Percentiles rank a stretch among this genome's conserved stretches.
Evolutionary conservation across 495 filamentous ascomycete genomes (phyloP).

Genomic region (Beverwykella pulmonaria): DNA sequence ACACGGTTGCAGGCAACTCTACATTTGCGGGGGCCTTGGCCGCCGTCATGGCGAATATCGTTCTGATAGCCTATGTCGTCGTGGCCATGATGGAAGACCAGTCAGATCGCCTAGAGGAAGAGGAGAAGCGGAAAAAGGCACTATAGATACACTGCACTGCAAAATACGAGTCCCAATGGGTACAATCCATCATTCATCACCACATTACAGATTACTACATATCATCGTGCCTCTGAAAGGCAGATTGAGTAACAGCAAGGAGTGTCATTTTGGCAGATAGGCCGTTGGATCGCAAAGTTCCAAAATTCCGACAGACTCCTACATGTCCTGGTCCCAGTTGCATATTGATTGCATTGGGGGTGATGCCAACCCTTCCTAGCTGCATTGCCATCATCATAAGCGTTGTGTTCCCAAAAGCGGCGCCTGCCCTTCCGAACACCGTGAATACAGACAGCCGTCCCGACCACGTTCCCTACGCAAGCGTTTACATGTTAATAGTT

Average conservation of each 20-base stretch:
- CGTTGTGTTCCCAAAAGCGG: not conserved
- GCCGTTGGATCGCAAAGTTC: not conserved
- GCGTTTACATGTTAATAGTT: slow-evolving; percentile 14
- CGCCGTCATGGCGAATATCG: slow-evolving; percentile 86
- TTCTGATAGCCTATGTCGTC: slow-evolving; percentile 86
- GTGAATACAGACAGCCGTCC: not conserved
- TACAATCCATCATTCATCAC: too few species aligned
- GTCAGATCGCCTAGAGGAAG: slow-evolving; percentile 63
- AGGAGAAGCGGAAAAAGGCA: slow-evolving; percentile 64
- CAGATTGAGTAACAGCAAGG: slow-evolving; percentile 2
- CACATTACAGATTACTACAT: slow-evolving; percentile 22
- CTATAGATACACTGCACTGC: slow-evolving; percentile 38
- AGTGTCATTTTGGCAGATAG: slow-evolving; percentile 11
- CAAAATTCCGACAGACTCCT: slow-evolving; percentile 10
- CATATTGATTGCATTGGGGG: not conserved
- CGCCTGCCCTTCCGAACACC: not conserved
- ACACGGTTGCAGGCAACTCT: slow-evolving; percentile 62
- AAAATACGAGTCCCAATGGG: not conserved
- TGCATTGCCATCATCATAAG: slow-evolving; percentile 7
- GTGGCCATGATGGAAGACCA: slow-evolving; percentile 91
- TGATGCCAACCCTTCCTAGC: not conserved
- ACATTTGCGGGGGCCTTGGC: slow-evolving; percentile 83
- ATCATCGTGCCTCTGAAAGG: not conserved
- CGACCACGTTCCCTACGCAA: slow-evolving; percentile 12
- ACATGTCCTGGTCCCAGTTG: slow-evolving; percentile 2